Conservation (phyloP, 164 flowering plant species). For the Nelumbo lutea region DNA sequence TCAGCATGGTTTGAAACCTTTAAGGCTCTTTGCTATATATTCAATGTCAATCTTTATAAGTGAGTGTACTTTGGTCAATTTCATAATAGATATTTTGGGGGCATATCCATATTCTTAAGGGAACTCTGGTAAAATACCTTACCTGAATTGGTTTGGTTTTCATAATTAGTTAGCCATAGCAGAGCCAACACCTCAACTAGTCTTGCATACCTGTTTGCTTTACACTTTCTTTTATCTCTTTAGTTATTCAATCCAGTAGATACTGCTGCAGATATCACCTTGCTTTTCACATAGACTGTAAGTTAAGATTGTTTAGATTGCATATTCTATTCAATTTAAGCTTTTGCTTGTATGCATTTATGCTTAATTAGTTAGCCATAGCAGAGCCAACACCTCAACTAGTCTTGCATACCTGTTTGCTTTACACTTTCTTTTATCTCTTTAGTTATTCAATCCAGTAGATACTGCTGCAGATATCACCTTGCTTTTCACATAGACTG, state of each 20-base stretch:
- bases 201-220: background rate
- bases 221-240: slow-evolving; percentile 2
- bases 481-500: slow-evolving; percentile 91
- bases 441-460: slow-evolving; percentile 63
- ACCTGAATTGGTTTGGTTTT: too few species aligned
- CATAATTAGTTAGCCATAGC: too few species aligned
- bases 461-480: slow-evolving; percentile 64
- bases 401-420: background rate
- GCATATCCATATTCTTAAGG: too few species aligned
- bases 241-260: slow-evolving; percentile 67
- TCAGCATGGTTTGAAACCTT: too few species aligned
- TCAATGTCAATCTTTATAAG: too few species aligned
- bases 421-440: background rate
- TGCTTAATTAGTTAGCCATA: too few species aligned
- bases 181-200: too few species aligned
- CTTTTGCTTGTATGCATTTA: background rate
- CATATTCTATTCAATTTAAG: background rate
- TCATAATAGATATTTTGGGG: too few species aligned
- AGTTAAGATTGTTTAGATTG: slow-evolving; percentile 23
- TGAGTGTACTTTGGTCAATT: too few species aligned
- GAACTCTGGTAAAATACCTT: too few species aligned
- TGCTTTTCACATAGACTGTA: slow-evolving; percentile 94
- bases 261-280: slow-evolving; percentile 61
- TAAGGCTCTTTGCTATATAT: too few species aligned
- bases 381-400: too few species aligned